A percentile compares a stretch with the other conserved stretches of the same genome.
Evolutionary conservation across 805 yeast species (phyloP).

Genomic region (Maudiozyma turicensis): DNA sequence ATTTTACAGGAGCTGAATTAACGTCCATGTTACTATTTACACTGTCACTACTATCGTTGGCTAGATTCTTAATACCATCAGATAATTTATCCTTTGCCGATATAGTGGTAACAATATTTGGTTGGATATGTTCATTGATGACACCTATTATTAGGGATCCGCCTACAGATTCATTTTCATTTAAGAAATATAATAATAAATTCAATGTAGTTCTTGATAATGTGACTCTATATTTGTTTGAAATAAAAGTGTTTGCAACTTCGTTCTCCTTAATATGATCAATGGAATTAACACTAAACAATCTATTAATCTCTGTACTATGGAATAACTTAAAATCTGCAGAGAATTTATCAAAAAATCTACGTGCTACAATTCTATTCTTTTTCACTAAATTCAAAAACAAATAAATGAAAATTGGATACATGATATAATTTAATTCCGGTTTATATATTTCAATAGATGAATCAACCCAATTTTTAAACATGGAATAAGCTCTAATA

Average conservation of each 20-base stretch:
- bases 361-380: slow-evolving; percentile 52
- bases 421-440: slow-evolving; percentile 72
- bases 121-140: slow-evolving; percentile 72
- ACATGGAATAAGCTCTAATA: slow-evolving; percentile 67
- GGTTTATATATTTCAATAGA: slow-evolving; percentile 87
- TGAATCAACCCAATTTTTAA: slow-evolving; percentile 82
- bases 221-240: slow-evolving; percentile 61
- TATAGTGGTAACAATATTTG: slow-evolving; percentile 32
- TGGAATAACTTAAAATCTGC: slow-evolving; percentile 68
- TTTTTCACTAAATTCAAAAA: slow-evolving; percentile 70
- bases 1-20: slow-evolving; percentile 43
- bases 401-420: slow-evolving; percentile 88
- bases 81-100: slow-evolving; percentile 24
- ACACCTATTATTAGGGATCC: slow-evolving; percentile 80
- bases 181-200: slow-evolving; percentile 72
- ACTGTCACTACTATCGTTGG: slow-evolving; percentile 19
- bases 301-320: slow-evolving; percentile 60
- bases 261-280: slow-evolving; percentile 80
- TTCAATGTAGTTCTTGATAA: slow-evolving; percentile 81
- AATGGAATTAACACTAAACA: slow-evolving; percentile 65
- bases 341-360: slow-evolving; percentile 65
- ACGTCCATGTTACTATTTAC: slow-evolving; percentile 21
- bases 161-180: slow-evolving; percentile 86
- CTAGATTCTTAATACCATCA: slow-evolving; percentile 25
- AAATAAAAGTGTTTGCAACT: slow-evolving; percentile 64